These are phyloP conservation scores for Paramecium caudatum DNA, from an alignment of 73 alveolate species.

Conservation along the genomic window DNA sequence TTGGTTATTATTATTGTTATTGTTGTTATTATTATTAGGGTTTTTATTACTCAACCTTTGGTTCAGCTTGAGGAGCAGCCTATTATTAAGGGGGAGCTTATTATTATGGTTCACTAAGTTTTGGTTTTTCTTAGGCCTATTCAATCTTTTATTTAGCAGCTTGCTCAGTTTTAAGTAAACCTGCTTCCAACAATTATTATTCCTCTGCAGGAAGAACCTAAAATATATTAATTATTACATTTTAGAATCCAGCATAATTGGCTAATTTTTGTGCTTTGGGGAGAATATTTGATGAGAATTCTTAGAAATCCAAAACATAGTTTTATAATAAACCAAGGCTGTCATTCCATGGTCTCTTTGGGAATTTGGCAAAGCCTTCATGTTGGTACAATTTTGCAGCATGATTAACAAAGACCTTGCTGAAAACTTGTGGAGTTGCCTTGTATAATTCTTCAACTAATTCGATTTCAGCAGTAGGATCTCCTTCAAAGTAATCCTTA, in stretches of 20 bases:
- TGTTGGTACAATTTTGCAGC: constrained; percentile 35
- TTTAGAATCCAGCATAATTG: constrained; percentile 94
- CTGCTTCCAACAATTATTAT: not conserved
- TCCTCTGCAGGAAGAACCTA: constrained; percentile 63
- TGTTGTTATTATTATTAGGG: not conserved
- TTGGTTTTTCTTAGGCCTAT: constrained; percentile 42
- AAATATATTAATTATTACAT: not conserved
- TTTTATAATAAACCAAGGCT: constrained; percentile 68
- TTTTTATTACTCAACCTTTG: constrained; percentile 19
- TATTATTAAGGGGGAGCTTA: not conserved
- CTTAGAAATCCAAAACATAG: constrained; percentile 61
- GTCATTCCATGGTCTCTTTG: constrained; percentile 76
- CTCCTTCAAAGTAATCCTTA: constrained; percentile 90
- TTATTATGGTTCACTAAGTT: not conserved
- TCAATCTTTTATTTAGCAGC: constrained; percentile 16
- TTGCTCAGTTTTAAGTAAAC: constrained; percentile 15
- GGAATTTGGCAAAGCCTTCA: constrained; percentile 66
- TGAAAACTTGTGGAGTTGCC: constrained; percentile 39
- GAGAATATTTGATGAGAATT: constrained; percentile 52
- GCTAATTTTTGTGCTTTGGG: constrained; percentile 81
- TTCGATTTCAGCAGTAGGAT: constrained; percentile 81
- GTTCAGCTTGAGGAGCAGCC: constrained; percentile 10
- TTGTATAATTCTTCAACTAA: constrained; percentile 66
- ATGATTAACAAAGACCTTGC: constrained; percentile 58
- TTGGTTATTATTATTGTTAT: not conserved